Conservation (phyloP, 768 basidiomycete species). For the Plicaturopsis crispa region DNA sequence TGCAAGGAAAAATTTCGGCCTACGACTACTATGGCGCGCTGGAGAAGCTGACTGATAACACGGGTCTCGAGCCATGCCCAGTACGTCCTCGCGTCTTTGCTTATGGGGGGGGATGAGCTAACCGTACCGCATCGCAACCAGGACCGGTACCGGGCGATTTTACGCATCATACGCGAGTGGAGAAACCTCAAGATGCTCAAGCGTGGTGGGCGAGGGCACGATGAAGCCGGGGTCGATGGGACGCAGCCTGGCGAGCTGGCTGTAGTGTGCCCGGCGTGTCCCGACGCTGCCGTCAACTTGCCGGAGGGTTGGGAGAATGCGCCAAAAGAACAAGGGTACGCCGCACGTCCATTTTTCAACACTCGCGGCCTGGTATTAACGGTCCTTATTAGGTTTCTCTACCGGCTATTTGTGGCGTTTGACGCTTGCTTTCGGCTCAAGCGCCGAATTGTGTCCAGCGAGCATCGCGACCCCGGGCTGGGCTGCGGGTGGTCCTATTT, state of each 20-base stretch:
- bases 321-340: not conserved
- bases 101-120: too few species aligned
- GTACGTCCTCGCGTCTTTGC: not conserved
- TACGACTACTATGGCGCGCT: conserved; percentile 9
- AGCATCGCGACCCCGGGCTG: conserved; percentile 10
- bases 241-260: conserved; percentile 4
- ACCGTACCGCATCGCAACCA: not conserved
- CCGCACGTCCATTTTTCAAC: not conserved
- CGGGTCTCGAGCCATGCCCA: not conserved
- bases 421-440: conserved; percentile 17
- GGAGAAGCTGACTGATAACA: not conserved
- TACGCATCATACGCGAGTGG: conserved; percentile 8
- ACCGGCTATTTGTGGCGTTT: conserved; percentile 13
- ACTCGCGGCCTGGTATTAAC: not conserved
- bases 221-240: not conserved
- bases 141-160: conserved; percentile 8
- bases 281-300: conserved; percentile 8
- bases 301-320: conserved; percentile 6
- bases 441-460: conserved; percentile 7
- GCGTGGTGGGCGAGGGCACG: conserved; percentile 6
- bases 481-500: conserved; percentile 9
- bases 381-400: conserved; percentile 14
- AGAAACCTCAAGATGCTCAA: conserved; percentile 6
- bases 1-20: conserved; percentile 7
- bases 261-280: conserved; percentile 8